These are phyloP conservation scores for Ustulina deusta DNA, from an alignment of 2,329 filamentous ascomycete genomes.

Conservation along the genomic window DNA sequence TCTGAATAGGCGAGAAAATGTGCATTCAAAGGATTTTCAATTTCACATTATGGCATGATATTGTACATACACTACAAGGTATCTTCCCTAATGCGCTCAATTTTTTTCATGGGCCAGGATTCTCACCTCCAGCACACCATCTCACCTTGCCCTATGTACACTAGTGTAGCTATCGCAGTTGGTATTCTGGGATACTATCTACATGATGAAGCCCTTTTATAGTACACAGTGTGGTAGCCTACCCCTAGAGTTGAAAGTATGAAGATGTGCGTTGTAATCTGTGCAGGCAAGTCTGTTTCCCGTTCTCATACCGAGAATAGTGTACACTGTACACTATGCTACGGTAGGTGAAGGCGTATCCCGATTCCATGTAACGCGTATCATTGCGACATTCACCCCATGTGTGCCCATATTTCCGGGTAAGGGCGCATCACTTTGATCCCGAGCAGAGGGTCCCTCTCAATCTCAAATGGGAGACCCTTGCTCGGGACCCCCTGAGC, in stretches of 20 bases:
- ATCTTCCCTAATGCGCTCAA: constrained; percentile 15
- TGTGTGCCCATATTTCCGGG: constrained; percentile 2
- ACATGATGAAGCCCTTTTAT: neutral
- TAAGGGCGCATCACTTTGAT: constrained; percentile 16
- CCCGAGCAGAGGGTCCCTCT: constrained; percentile 16
- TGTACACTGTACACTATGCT: constrained; percentile 15
- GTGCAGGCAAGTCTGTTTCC: neutral
- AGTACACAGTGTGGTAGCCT: constrained; percentile 7
- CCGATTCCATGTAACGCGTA: constrained; percentile 24
- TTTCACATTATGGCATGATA: constrained; percentile 23
- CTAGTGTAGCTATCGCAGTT: neutral
- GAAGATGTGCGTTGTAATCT: constrained; percentile 4
- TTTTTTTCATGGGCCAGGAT: neutral
- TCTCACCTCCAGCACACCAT: neutral
- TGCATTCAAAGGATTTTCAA: constrained; percentile 6
- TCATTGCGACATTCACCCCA: constrained; percentile 24
- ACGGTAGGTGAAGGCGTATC: constrained; percentile 11
- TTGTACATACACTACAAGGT: neutral
- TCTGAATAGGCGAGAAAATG: constrained; percentile 1
- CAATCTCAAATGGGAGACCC: constrained; percentile 24
- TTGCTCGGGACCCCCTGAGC: constrained; percentile 25
- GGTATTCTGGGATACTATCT: neutral
- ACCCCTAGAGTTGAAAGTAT: neutral
- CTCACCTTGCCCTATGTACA: neutral
- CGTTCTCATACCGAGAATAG: neutral